Base-by-base conservation (phyloP, 257 asterid genomes). In the Primulina tabacum region DNA sequence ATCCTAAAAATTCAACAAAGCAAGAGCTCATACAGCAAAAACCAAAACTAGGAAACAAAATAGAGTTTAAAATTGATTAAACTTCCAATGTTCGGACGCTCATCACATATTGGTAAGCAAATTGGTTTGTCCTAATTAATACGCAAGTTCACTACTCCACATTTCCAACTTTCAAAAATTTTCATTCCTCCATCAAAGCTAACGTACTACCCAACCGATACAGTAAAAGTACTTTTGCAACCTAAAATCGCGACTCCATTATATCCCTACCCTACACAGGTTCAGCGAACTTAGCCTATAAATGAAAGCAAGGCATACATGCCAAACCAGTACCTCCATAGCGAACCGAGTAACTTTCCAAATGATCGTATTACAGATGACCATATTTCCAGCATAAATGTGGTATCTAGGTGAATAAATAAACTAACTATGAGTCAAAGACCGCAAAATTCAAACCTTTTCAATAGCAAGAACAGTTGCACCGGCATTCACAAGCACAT, bases 401-500 rank as follows among this genome's bases (percentile, higher is more conserved):
- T 28, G 21, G 60, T 18, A 64, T 38, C 2, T 58, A 1, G n/a
- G 21, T 18, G 59, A 62, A 50, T 29, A 59, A 68, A 18, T 16
- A 38, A 67, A 38, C 68, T 0, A 65, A 43, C 64, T 20, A 4
- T 20, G 10, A 70, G 56, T 6, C 18, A 38, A 62, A 37, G 17
- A 62, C 24, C 33, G 37, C 7, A 50, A 70, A 69, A 74, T 17
- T 11, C 73, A 40, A 32, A 94, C 99, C 97, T 91, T 94, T 82
- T 94, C 99, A 62, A 94, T 86, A 6, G 99, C 97, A 66, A 94
- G 89, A 83, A 91, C 96, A 78, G 81, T 78, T 8, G 97, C 97
- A 62, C 97, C 97, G 70, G 96, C 85, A 77, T 79, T 77, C 12
- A 94, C 92, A 61, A 94, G 89, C 16, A 70, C 92, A 82, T 84